Percentiles rank a stretch among this genome's conserved stretches.
phyloP scores from a whole-genome alignment of 1,284 basidiomycete genomes.

The Ganoderma lucidum region DNA sequence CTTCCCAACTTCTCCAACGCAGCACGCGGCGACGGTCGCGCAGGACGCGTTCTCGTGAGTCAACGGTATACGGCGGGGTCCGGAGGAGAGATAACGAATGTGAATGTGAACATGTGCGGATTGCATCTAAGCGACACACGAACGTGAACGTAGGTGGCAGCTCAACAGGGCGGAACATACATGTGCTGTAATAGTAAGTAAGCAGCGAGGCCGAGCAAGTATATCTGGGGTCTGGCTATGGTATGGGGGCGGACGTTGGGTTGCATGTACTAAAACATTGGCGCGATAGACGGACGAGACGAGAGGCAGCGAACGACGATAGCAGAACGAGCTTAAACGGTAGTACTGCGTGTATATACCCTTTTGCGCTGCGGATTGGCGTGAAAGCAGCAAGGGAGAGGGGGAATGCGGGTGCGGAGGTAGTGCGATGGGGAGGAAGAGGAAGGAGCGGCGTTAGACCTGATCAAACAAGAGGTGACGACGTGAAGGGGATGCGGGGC shows the following conservation, averaged over 20 bases:
- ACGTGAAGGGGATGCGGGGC: constrained; percentile 5
- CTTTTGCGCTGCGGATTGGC: constrained; percentile 19
- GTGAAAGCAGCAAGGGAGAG: constrained; percentile 2
- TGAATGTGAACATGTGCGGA: neutral
- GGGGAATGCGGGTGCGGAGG: constrained; percentile 7
- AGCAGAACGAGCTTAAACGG: constrained; percentile 16
- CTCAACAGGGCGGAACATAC: neutral
- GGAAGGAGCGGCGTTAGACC: constrained; percentile 4
- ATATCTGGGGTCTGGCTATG: constrained; percentile 7
- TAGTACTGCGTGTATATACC: constrained; percentile 28
- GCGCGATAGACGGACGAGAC: neutral
- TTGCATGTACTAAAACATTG: neutral
- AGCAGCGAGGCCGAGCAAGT: constrained; percentile 6
- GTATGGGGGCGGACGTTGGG: neutral
- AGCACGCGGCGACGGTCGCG: neutral
- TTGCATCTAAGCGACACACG: constrained; percentile 2
- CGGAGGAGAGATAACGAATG: neutral
- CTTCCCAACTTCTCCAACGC: neutral
- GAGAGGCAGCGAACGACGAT: constrained; percentile 24
- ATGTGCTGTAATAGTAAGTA: constrained; percentile 3
- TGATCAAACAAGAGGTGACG: constrained; percentile 13
- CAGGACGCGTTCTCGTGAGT: neutral
- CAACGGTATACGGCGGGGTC: neutral
- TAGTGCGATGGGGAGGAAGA: constrained; percentile 2
- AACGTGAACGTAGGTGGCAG: neutral